Evolutionary conservation across 345 rosid genomes (phyloP).

Genomic region (Arabidopsis suecica): DNA sequence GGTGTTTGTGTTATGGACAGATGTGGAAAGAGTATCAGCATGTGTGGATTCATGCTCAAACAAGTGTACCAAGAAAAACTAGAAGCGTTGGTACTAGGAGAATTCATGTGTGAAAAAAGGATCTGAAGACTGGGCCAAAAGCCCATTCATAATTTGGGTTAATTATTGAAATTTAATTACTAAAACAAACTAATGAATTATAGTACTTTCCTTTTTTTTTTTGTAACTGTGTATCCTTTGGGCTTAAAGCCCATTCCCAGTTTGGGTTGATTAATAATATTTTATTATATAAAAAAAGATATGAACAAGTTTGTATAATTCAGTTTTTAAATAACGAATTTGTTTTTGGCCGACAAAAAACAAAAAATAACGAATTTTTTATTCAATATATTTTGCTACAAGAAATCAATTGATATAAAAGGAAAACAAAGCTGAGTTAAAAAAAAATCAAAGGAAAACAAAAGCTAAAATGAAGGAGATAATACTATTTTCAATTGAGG

Average conservation of each 20-base stretch:
- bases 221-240: no score
- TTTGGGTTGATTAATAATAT: no score
- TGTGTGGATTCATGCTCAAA: slow-evolving; percentile 24
- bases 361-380: no score
- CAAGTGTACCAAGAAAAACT: slow-evolving; percentile 15
- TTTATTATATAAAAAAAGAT: background rate
- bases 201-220: no score
- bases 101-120: background rate
- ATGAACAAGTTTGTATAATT: slow-evolving; percentile 9
- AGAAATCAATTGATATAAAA: background rate
- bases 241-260: no score
- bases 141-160: no score
- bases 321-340: background rate
- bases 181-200: no score
- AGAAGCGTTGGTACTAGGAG: background rate
- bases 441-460: background rate
- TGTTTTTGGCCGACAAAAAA: no score
- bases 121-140: background rate
- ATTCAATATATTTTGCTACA: background rate
- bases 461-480: background rate
- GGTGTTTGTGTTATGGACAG: slow-evolving; percentile 16
- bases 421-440: background rate
- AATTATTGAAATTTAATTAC: no score
- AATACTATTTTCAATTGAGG: background rate
- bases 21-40: background rate